Percentiles rank a stretch among this genome's conserved stretches.
These are phyloP conservation scores for Sporothrix brunneoviolacea DNA, from an alignment of 2,329 filamentous ascomycete genomes.

Conservation along the genomic window DNA sequence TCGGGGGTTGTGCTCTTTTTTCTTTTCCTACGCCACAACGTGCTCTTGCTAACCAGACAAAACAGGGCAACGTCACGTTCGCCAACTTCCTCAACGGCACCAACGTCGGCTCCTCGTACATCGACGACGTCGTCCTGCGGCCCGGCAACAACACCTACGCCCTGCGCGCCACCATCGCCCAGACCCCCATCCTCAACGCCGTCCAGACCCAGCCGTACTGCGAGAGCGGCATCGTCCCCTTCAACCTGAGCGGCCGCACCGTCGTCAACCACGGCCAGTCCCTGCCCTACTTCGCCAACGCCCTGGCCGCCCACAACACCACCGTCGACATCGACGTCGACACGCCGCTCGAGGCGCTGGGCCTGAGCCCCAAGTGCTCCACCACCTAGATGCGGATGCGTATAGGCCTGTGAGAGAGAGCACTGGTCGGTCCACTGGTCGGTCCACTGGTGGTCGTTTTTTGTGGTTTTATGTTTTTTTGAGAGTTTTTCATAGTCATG, in stretches of 20 bases:
- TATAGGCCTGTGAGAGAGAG: no score
- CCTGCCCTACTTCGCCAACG: constrained; percentile 50
- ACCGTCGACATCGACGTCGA: constrained; percentile 47
- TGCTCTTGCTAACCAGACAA: not conserved
- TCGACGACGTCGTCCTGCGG: constrained; percentile 51
- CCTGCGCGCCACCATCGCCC: constrained; percentile 48
- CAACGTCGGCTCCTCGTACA: constrained; percentile 48
- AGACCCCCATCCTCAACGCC: constrained; percentile 40
- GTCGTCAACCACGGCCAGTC: constrained; percentile 46
- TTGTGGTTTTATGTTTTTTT: no score
- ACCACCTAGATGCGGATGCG: not conserved
- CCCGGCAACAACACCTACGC: constrained; percentile 53
- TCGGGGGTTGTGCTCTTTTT: not conserved
- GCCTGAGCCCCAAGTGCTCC: constrained; percentile 24
- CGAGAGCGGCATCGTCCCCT: constrained; percentile 46
- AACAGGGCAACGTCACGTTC: constrained; percentile 57
- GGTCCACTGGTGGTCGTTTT: no score
- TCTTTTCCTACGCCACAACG: not conserved
- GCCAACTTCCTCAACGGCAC: constrained; percentile 47
- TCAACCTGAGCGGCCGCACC: constrained; percentile 46
- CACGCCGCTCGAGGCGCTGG: constrained; percentile 32
- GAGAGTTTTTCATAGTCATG: no score
- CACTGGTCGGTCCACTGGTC: no score
- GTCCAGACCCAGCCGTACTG: constrained; percentile 42
- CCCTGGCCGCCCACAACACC: constrained; percentile 45